phyloP scores from a whole-genome alignment of 1,284 basidiomycete species.

The Pyrrhoderma noxium region DNA sequence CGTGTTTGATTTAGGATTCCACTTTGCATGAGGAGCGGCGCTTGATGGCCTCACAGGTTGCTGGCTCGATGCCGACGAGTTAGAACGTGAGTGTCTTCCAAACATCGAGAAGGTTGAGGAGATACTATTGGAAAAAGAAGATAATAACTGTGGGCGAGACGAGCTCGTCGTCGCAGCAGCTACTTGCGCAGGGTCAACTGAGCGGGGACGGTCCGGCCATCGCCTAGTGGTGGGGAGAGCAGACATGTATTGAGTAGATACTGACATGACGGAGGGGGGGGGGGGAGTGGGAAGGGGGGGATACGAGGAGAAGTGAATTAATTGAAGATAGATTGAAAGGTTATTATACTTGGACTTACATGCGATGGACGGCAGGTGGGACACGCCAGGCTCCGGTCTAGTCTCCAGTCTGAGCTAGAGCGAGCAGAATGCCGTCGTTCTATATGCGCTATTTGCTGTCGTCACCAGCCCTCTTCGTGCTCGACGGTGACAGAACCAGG shows the following conservation, averaged over 20 bases:
- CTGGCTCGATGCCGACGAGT: neutral
- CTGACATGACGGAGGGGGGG: neutral
- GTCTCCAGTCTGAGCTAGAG: neutral
- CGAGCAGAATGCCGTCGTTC: neutral
- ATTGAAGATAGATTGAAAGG: neutral
- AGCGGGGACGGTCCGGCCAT: slow-evolving; percentile 8
- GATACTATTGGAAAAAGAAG: slow-evolving; percentile 2
- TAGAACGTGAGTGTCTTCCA: slow-evolving; percentile 5
- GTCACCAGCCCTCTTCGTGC: neutral
- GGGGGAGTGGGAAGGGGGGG: neutral
- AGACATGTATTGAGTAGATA: slow-evolving; percentile 3
- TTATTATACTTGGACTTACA: slow-evolving; percentile 1
- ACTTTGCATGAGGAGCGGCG: slow-evolving; percentile 6
- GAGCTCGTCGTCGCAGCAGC: neutral
- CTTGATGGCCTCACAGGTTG: slow-evolving; percentile 8
- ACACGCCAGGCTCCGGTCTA: neutral
- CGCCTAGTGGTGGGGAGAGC: slow-evolving; percentile 2
- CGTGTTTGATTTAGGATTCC: slow-evolving; percentile 10
- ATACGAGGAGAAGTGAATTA: neutral
- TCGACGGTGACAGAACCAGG: neutral
- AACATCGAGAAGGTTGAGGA: slow-evolving; percentile 4
- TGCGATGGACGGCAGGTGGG: neutral
- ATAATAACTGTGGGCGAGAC: neutral
- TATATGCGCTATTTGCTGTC: neutral
- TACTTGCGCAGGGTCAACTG: slow-evolving; percentile 11